These are phyloP conservation scores for Podospora didyma DNA, from an alignment of 495 filamentous ascomycete species.

Conservation along the genomic window DNA sequence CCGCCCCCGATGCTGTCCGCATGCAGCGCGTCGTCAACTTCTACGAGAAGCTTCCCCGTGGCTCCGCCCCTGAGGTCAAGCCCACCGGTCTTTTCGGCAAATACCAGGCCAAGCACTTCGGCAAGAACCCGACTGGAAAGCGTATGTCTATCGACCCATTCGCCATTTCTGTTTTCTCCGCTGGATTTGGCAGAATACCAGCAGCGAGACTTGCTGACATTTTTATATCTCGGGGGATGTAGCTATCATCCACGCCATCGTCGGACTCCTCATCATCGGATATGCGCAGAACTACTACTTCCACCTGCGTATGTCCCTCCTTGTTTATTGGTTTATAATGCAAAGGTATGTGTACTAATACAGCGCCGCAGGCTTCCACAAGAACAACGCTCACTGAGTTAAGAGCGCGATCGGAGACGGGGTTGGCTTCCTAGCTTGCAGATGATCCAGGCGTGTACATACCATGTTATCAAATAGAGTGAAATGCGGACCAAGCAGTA, in stretches of 20 bases:
- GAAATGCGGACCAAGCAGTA: conserved; percentile 17
- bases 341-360: conserved; percentile 3
- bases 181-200: neutral
- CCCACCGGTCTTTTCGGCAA: conserved; percentile 72
- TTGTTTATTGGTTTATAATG: neutral
- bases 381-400: conserved; percentile 94
- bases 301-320: conserved; percentile 78
- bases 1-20: conserved; percentile 86
- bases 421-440: conserved; percentile 15
- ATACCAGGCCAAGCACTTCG: conserved; percentile 94
- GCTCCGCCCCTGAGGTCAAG: conserved; percentile 75
- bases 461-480: conserved; percentile 34
- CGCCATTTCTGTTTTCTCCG: neutral
- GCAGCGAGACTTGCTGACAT: conserved; percentile 12
- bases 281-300: conserved; percentile 99
- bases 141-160: conserved; percentile 60
- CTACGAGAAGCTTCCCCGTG: conserved; percentile 95
- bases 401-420: conserved; percentile 4
- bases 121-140: conserved; percentile 78
- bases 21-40: conserved; percentile 97
- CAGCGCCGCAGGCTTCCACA: conserved; percentile 76
- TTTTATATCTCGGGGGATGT: conserved; percentile 11
- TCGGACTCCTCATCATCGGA: conserved; percentile 66
- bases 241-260: conserved; percentile 88
- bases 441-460: conserved; percentile 39